phyloP scores from a whole-genome alignment of 225 moss, liverwort and hornwort genomes.

The Lunularia cruciata region DNA sequence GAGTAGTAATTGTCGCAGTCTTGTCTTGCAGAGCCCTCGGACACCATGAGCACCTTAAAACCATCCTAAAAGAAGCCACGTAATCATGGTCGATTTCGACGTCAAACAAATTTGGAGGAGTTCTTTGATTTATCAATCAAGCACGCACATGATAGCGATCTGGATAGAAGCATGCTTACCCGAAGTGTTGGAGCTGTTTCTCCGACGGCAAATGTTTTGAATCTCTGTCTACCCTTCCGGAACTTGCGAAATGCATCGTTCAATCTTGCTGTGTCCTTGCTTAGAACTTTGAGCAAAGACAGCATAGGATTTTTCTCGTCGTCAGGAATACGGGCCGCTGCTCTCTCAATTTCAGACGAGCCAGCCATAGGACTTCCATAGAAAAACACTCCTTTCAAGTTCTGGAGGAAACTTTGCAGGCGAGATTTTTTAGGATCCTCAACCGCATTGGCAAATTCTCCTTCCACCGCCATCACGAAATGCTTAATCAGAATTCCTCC shows the following conservation, averaged over 20 bases:
- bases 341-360: neutral
- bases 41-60: neutral
- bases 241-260: neutral
- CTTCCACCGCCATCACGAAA: neutral
- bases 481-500: constrained; percentile 16
- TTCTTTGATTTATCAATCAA: no score
- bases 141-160: no score
- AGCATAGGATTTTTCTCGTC: neutral
- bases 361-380: neutral
- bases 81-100: no score
- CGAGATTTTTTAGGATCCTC: neutral
- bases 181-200: no score
- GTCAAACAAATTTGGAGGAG: no score
- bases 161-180: no score
- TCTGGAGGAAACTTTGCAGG: neutral
- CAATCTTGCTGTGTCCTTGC: neutral
- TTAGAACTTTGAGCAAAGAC: neutral
- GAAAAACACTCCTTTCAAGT: constrained; percentile 5
- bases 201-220: neutral
- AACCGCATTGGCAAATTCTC: neutral
- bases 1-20: neutral
- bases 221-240: neutral
- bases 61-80: neutral
- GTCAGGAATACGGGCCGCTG: neutral
- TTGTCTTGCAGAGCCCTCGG: neutral